Evolutionary conservation across 768 basidiomycete species (phyloP), one percentile per base, ranked within the genome.

Genomic region (Auricularia heimuer): DNA sequence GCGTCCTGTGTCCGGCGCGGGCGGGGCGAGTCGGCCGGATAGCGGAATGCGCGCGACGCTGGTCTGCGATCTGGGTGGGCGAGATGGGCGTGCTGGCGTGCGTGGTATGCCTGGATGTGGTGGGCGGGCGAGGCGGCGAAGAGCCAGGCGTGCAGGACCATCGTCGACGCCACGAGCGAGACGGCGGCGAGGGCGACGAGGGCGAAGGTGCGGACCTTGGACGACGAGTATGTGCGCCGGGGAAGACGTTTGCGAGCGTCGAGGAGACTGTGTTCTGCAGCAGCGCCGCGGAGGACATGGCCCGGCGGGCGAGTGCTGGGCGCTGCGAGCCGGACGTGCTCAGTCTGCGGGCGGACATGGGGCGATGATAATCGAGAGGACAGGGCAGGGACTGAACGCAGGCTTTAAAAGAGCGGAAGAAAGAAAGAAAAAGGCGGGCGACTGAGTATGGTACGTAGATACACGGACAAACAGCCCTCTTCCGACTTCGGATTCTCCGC

Each of bases 161-260:
- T 75, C 75, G 84, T 89, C 63, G 77, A 77, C 45, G 82, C 79
- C 68, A 87, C 74, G 36, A 77, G 70, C 63, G 84, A 63, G 69
- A 88, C 78, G 67, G 77, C 71, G 71, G 83, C 62, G 70, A 88
- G 79, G 8, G 82, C 82, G 68, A 87, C 63, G 67, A 86, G 73
- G 3, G 83, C 81, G 3, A 83, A 80, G 64, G 21, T 33, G 29
- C 56, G 44, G 14, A 35, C 54, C 16, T 34, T 54, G 42, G 34
- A 64, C 16, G 64, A 58, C 39, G 54, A 64, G 54, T 29, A 51
- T 36, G 33, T 54, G 42, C 54, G 34, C 35, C 39, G 36, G 16
- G 54, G 34, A 58, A 58, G 64, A 60, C 36, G 35, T 54, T 64
- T 58, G 29, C 56, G 34, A 60, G 29, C 7, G 34, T 18, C 7